These are phyloP conservation scores for Trametes villosa DNA, from an alignment of 768 basidiomycete genomes.

Conservation along the genomic window DNA sequence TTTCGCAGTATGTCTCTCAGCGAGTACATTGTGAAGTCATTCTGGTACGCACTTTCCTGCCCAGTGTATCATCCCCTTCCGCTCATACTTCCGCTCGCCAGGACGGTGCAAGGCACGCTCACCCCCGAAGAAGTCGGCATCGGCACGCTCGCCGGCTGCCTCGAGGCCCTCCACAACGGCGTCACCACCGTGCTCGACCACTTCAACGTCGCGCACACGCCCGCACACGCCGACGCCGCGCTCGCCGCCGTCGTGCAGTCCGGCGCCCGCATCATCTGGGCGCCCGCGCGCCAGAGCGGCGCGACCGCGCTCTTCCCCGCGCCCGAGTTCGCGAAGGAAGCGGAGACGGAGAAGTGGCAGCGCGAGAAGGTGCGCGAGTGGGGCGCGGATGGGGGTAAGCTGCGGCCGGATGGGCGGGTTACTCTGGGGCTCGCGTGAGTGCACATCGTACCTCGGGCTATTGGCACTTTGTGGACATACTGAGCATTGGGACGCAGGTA, in stretches of 20 bases:
- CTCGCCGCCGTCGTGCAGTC: constrained; percentile 33
- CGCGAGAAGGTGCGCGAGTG: constrained; percentile 27
- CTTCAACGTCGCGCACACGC: constrained; percentile 33
- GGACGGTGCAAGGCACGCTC: constrained; percentile 28
- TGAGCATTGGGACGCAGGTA: constrained; percentile 29
- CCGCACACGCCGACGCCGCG: constrained; percentile 30
- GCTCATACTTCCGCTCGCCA: too few species aligned
- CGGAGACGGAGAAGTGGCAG: constrained; percentile 30
- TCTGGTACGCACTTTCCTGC: constrained; percentile 27
- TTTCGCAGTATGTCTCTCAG: constrained; percentile 31
- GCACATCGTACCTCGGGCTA: neutral
- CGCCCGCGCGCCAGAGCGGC: constrained; percentile 32
- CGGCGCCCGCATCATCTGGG: constrained; percentile 34
- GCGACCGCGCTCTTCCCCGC: constrained; percentile 27
- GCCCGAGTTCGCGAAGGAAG: constrained; percentile 28
- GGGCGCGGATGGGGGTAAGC: constrained; percentile 28
- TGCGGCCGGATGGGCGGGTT: constrained; percentile 32
- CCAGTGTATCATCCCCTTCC: too few species aligned
- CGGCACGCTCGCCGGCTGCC: constrained; percentile 36
- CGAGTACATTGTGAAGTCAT: constrained; percentile 34
- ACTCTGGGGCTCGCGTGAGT: constrained; percentile 34
- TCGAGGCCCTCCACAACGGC: constrained; percentile 36
- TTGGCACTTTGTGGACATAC: too few species aligned
- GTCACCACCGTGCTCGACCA: constrained; percentile 40
- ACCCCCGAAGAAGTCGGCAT: constrained; percentile 35